Conservation (phyloP, 208 protist genomes). For the Acanthamoeba polyphaga region DNA sequence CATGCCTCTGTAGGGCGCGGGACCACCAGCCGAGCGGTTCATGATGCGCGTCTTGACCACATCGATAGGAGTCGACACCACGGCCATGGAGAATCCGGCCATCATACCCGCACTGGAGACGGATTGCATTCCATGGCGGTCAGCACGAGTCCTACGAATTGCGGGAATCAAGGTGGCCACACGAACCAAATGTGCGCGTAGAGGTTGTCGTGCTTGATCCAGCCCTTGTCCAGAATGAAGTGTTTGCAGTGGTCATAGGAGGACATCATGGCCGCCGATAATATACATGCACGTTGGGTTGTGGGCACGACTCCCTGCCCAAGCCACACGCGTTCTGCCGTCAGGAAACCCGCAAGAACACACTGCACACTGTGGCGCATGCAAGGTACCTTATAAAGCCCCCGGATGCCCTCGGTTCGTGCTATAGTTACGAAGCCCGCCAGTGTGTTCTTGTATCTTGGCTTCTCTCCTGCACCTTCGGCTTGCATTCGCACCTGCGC, state of each 20-base stretch:
- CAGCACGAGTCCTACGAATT: neutral
- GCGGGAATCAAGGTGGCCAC: no score
- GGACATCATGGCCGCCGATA: slow-evolving; percentile 49
- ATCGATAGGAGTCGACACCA: slow-evolving; percentile 44
- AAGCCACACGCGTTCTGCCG: no score
- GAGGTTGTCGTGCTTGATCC: slow-evolving; percentile 46
- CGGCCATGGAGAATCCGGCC: slow-evolving; percentile 35
- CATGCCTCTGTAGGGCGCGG: neutral
- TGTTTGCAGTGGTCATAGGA: slow-evolving; percentile 55
- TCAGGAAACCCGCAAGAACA: no score
- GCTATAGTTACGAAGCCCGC: neutral
- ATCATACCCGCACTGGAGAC: slow-evolving; percentile 23
- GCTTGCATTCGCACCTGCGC: slow-evolving; percentile 51
- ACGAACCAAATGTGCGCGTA: slow-evolving; percentile 51
- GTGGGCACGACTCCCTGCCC: slow-evolving; percentile 15
- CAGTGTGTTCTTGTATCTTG: slow-evolving; percentile 12
- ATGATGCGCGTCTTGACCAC: slow-evolving; percentile 58
- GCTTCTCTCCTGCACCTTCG: neutral
- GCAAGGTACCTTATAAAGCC: neutral
- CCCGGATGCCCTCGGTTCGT: neutral
- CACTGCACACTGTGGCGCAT: no score
- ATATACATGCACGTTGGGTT: slow-evolving; percentile 1
- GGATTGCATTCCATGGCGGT: no score
- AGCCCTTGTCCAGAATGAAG: slow-evolving; percentile 31
- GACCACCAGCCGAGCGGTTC: slow-evolving; percentile 1